Evolutionary conservation across 2,329 filamentous ascomycete species (phyloP), one percentile per base, ranked within the genome.

Genomic region (Xylogone sp.): DNA sequence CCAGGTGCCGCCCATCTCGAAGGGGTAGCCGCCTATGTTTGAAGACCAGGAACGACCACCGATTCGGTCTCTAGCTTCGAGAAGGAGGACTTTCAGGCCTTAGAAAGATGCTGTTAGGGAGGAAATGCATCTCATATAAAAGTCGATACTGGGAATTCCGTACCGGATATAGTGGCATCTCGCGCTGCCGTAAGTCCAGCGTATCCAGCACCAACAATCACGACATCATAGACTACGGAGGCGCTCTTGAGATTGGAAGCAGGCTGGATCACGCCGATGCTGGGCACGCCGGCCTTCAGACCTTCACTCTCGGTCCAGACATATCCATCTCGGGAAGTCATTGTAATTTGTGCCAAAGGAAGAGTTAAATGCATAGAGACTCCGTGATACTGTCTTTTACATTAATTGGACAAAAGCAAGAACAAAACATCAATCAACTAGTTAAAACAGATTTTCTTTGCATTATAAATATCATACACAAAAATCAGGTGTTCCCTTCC

Each of bases 1-100:
- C 74, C 74, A 78, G 0, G 74, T 76, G 0, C 76, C 76, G 0
- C 75, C 75, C 69, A 78, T 71, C 47, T 78, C 75, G 46, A 69
- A 75, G 0, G 68, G 67, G 13, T 75, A 72, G 0, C 71, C 73
- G 0, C 63, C 66, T 7, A 75, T 71, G 27, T 74, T 69, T 16
- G 71, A 69, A 0, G 70, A 71, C 70, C 71, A 78, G 2, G 74
- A 73, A 0, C 75, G 69, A 1, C 75, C 75, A 16, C 75, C 75
- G 46, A 78, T 73, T 0, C 75, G 65, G 55, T 79, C 73, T 16
- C 75, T 68, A 1, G 68, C 74, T 60, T 78, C 75, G 0, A 78
- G 50, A 1, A 78, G 65, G 1, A 78, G 62, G 0, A 75, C 72
- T 16, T 65, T 39, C 34, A 39, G n/a, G 5, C 34, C 34, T 68